Evolutionary conservation across 2,329 filamentous ascomycete species (phyloP), one percentile per base, ranked within the genome.

Genomic region (Microcyclosporella mali): DNA sequence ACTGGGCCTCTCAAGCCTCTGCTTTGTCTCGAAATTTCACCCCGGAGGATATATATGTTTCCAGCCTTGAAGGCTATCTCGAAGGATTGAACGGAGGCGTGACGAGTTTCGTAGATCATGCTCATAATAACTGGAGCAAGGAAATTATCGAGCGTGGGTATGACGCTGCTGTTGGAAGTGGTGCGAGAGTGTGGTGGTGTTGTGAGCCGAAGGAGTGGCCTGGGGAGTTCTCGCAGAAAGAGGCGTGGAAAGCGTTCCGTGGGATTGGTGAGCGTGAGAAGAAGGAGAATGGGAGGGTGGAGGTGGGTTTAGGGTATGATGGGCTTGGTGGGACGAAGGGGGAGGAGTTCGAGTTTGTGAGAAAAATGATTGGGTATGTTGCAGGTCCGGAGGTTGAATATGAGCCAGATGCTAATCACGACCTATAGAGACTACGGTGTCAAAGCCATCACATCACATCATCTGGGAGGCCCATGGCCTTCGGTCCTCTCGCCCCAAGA

Each of bases 1-100:
- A 41, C 27, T 65, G 67, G 7, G 72, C 68, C 41, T 61, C 16
- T 10, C 28, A 31, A 17, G 18, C 6, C 65, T 27, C 62, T 66
- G 45, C 8, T 4, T 55, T 53, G 0, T 47, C 50, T 3, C 48
- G 27, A 25, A 43, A 2, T n/a, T 69, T 67, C 46, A 67, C 58
- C 3, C 53, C 66, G 2, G 58, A 68, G 2, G 73, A 76, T 43
- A 55, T 72, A 2, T 74, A 71, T 54, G 70, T 70, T 63, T 69
- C 69, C n/a, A 55, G 68, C 45, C 52, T 70, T 3, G 64, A 59
- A 8, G 70, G 68, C 2, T 58, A 58, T 12, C 52, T 70, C 11
- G 69, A 71, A 48, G 54, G 58, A 9, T 50, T 71, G 6, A 66
- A 71, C 31, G 66, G 59, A 1, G 70, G 70, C 0, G 69, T 65